Evolutionary conservation across 2,329 filamentous ascomycete species (phyloP), one percentile per base, ranked within the genome.

Genomic region (Tolypocladium cylindrosporum): DNA sequence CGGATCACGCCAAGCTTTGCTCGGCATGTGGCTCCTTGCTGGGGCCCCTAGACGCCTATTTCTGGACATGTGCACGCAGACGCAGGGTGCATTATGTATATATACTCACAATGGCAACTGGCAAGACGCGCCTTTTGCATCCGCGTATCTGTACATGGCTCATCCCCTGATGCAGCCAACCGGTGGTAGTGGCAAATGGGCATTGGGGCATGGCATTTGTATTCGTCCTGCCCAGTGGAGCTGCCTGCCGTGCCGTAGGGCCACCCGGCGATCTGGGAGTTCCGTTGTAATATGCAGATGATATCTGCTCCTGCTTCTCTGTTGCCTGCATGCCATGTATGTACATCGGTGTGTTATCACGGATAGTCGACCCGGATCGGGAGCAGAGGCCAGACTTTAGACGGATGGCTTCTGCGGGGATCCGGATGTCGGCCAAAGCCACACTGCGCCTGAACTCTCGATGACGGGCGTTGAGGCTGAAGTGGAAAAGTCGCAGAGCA

Each of bases 1-100:
- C 57, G 53, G 60, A 58, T 58, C 56, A 60, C 61, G 63, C 65
- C 65, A 67, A 67, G 66, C 65, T 62, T 67, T 66, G 58, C 55
- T 64, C 64, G 64, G 65, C 64, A 67, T 65, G 65, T 64, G 64
- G 62, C 57, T 60, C 55, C 58, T 55, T 57, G 58, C 61, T 57
- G 63, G 60, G 58, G 48, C 55, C 56, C 57, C 45, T 14, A 59
- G 37, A 55, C 54, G 57, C 58, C 62, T 63, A 59, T 52, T 61
- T 61, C 58, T 59, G 62, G 61, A 55, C 56, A 62, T 62, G 59
- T 60, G 61, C 60, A 58, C 58, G 13, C 36, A 60, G 56, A 36
- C 27, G 51, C 54, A 59, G 24, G 55, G 48, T 55, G 24, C 24
- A 27, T 27, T 27, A 27, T 27, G 24, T 27, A 27, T 27, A 27